Evolutionary conservation across 2,329 filamentous ascomycete species (phyloP).

Genomic region (Blastomyces emzantsi): DNA sequence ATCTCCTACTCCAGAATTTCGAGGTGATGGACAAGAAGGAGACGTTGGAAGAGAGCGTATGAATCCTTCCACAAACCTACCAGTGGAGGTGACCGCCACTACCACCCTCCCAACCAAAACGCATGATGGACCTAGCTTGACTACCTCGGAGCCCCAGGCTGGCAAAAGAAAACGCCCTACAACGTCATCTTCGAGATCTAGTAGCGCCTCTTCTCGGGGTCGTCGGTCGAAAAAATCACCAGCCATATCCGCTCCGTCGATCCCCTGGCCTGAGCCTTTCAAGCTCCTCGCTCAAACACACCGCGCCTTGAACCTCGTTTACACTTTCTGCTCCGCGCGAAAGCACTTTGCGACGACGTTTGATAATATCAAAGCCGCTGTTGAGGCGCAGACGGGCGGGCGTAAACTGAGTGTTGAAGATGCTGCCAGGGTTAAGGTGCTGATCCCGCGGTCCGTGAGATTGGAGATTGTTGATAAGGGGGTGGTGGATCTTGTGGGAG

Average conservation of each 20-base stretch:
- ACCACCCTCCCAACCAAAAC: constrained; percentile 8
- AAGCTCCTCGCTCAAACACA: constrained; percentile 66
- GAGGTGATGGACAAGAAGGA: not conserved
- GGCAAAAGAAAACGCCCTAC: constrained; percentile 4
- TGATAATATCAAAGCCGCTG: constrained; percentile 73
- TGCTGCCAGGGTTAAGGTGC: constrained; percentile 68
- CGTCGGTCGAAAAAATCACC: constrained; percentile 15
- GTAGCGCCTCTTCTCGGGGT: not conserved
- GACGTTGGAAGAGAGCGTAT: not conserved
- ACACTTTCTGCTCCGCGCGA: constrained; percentile 87
- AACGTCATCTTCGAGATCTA: constrained; percentile 7
- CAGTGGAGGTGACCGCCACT: not conserved
- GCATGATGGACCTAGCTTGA: constrained; percentile 2
- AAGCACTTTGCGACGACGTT: constrained; percentile 91
- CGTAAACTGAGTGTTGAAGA: constrained; percentile 63
- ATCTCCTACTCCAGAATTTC: not conserved
- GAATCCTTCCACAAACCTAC: not conserved
- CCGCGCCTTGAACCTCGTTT: constrained; percentile 80
- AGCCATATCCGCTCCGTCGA: constrained; percentile 26
- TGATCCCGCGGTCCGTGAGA: constrained; percentile 68
- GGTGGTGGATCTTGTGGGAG: constrained; percentile 69
- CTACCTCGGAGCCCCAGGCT: not conserved
- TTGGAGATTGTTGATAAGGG: constrained; percentile 82
- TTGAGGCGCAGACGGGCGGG: constrained; percentile 68
- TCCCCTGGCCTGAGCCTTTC: constrained; percentile 68